Base-by-base conservation (phyloP, 345 rosid species). In the Corchorus capsularis region DNA sequence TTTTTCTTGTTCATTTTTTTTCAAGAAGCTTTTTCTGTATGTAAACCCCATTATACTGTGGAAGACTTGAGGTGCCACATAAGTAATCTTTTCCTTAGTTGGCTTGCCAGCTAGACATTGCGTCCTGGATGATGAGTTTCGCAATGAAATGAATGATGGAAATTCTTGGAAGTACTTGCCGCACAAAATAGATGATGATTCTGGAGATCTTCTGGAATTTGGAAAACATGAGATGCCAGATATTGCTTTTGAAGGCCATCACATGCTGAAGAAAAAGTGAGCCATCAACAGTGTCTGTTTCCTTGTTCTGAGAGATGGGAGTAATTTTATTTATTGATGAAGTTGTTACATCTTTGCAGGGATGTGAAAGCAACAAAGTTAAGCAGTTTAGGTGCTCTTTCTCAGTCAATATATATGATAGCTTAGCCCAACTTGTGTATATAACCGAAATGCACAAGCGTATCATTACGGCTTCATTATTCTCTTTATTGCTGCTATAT, bases 231-330 rank as follows among this genome's bases (percentile, higher is more conserved):
- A 83, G 75, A 49, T 80, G 68, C 73, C 80, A 68, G 83, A 71
- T 78, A 78, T 76, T 85, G 74, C 81, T 79, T 84, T 82, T 77
- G 83, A 79, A 77, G 80, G 83, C 49, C 65, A 72, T 54, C 54
- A 77, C 62, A 20, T 52, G 63, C 82, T 32, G 74, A 82, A 83
- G 80, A 90, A 86, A 79, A 86, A 93, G 98, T 92, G 56, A 47
- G 73, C 64, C 35, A 4, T 50, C 22, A 76, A 77, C 41, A 63
- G 75, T 64, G 69, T 8, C 22, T 50, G 63, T 79, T 74, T 75
- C 50, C 68, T 49, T 69, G 55, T 59, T 76, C 57, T 71, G 64
- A 63, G 35, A 70, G 56, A 61, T 70, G 43, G 61, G 19, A 46
- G 54, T 14, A 4, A 8, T 32, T 22, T 47, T 11, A 56, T 71